Evolutionary conservation across 495 filamentous ascomycete species (phyloP), one percentile per base, ranked within the genome.

Genomic region (Aspergillus incahuasiensis): DNA sequence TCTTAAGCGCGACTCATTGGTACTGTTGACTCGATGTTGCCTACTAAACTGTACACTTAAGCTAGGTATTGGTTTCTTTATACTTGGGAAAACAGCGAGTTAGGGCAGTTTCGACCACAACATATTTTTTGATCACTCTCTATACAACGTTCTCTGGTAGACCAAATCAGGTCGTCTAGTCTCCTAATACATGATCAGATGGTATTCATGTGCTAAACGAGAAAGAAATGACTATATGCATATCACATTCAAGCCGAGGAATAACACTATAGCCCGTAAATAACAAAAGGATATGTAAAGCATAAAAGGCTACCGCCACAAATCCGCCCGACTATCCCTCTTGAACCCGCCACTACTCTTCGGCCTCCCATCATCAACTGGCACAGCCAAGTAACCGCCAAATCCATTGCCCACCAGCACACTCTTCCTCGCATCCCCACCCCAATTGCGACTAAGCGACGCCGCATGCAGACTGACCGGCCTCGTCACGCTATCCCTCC

Each of bases 381-480:
- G 91, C 28, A 96, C 85, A 7, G 88, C 86, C 40, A 95, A 71
- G 70, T 90, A 96, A 7, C 89, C 88, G 8, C 90, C 88, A 55
- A 86, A 87, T 0, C 87, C 87, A 63, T 91, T 90, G 2, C 88
- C 88, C 0, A 87, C 83, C n/a, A 86, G 68, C 16, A 86, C 75
- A 56, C 75, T 81, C 61, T 80, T 78, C 32, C 84, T 64, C n/a
- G 80, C 75, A 46, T 82, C 78, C 12, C 83, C 80, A 13, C 83
- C 82, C 83, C 82, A 85, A 22, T 78, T 75, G 28, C 80, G 76
- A 39, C 77, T 78, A 16, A 86, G 61, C 41, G 74, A 71, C 5
- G 80, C 78, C 30, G 71, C 73, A 54, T 82, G 79, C 40, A 82
- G 72, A 60, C 76, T 80, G 6, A 84, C 67, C 0, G 84, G 84